A percentile compares a stretch with the other conserved stretches of the same genome.
Conservation (phyloP, 2,329 filamentous ascomycete genomes). For the Herpotrichia juniperi region DNA sequence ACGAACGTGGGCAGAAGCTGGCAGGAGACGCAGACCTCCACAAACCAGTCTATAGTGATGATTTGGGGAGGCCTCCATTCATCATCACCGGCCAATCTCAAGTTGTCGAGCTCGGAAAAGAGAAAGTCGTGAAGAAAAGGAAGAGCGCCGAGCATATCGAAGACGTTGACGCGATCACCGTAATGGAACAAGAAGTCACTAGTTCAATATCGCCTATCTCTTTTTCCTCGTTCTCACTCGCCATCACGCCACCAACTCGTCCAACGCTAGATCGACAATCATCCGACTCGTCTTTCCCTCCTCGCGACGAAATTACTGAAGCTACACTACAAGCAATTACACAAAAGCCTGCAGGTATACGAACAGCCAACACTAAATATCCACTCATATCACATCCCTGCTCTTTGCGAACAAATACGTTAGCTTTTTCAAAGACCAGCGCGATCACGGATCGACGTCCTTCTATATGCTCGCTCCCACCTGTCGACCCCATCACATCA, state of each 20-base stretch:
- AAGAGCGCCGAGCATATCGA: slow-evolving; percentile 4
- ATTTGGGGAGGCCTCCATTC: background rate
- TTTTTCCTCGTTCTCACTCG: background rate
- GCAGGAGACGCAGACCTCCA: background rate
- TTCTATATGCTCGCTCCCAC: background rate
- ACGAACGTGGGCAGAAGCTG: background rate
- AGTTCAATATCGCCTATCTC: slow-evolving; percentile 4
- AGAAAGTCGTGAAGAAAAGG: background rate
- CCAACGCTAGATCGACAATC: background rate
- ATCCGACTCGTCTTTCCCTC: background rate
- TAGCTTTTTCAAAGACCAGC: background rate
- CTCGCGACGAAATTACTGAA: slow-evolving; percentile 6
- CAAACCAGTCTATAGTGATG: background rate
- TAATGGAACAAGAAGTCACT: slow-evolving; percentile 4
- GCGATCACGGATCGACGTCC: background rate
- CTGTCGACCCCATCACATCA: background rate
- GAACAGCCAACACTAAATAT: background rate
- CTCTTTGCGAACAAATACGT: background rate
- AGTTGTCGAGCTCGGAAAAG: background rate
- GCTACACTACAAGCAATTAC: background rate
- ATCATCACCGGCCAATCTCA: background rate
- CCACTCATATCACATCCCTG: background rate
- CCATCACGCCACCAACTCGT: background rate
- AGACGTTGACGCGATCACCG: background rate
- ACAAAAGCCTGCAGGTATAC: background rate